Evolutionary conservation across 257 asterid species (phyloP).

Genomic region (Galeopsis tetrahit): DNA sequence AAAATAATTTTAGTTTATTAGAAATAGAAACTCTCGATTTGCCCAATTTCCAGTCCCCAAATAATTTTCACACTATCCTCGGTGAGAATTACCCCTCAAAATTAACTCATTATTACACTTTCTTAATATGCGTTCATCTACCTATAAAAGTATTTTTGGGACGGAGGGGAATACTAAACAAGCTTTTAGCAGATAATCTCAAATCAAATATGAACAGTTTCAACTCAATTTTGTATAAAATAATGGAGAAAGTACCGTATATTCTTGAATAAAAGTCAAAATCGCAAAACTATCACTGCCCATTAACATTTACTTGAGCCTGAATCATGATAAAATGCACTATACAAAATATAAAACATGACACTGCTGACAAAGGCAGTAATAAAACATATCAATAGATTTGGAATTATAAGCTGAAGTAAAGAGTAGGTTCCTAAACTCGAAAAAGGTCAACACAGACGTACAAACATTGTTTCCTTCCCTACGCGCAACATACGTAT

Average conservation of each 20-base stretch:
- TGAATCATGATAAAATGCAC: background rate
- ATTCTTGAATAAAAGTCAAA: too few species aligned
- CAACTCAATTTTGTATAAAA: background rate
- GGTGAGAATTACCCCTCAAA: too few species aligned
- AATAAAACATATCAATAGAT: conserved; percentile 1
- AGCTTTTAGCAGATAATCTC: background rate
- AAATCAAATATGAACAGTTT: background rate
- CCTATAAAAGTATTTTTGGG: too few species aligned
- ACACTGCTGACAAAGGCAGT: background rate
- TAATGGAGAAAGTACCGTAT: too few species aligned
- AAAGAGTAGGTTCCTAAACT: conserved; percentile 12
- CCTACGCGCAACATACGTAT: conserved; percentile 20
- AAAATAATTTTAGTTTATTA: too few species aligned
- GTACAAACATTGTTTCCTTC: conserved; percentile 5
- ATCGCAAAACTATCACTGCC: too few species aligned
- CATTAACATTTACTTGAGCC: background rate
- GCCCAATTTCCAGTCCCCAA: background rate
- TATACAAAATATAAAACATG: conserved; percentile 16
- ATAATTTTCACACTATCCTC: too few species aligned
- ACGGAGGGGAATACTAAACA: too few species aligned
- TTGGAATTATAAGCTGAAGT: conserved; percentile 21
- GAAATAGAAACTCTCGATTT: too few species aligned
- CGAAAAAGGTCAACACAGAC: background rate
- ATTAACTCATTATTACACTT: too few species aligned
- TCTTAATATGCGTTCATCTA: too few species aligned